Evolutionary conservation across 2,329 filamentous ascomycete species (phyloP), one percentile per base, ranked within the genome.

Genomic region (Sporothrix schenckii): DNA sequence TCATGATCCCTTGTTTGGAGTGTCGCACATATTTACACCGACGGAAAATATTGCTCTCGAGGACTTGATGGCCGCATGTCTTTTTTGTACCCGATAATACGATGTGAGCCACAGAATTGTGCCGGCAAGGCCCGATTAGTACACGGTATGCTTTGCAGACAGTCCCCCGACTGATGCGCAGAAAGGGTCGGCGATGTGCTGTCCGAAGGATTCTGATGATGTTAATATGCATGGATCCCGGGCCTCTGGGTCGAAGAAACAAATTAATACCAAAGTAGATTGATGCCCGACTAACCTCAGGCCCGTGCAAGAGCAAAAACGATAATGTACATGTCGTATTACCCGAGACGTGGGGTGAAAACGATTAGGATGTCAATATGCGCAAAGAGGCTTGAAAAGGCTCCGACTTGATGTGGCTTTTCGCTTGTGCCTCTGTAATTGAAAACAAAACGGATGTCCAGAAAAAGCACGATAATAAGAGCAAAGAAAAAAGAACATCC

Each of bases 11-110:
- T 47, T 47, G 58, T 19, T 47, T 41, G 54, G 58, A 47, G 58
- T 50, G 61, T 65, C 27, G 61, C 44, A 65, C 61, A 65, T 16
- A 50, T 65, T 65, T 65, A 14, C 61, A 34, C 41, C 16, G n/a
- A n/a, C 27, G 44, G 21, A 41, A 19, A 50, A 66, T 50, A 66
- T 66, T 30, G 61, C 21, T 41, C 21, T 11, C 34, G 14, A 41
- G 34, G 56, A 6, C 56, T 39, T 39, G 19, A 10, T 60, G 34
- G 56, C 34, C 10, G 19, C 13, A 6, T 44, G 41, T 10, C 41
- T 6, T 10, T 11, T 44, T 44, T 2, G 2, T 14, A 44, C 9
- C 30, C 30, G 14, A 58, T 58, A 24, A 39, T 39, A n/a, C n/a
- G 19, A 50, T 30, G 7, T 10, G 24, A 34, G 34, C 34, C n/a